Evolutionary conservation across 1,139 yeast genomes (phyloP).

Genomic region (Geotrichum klebahnii): DNA sequence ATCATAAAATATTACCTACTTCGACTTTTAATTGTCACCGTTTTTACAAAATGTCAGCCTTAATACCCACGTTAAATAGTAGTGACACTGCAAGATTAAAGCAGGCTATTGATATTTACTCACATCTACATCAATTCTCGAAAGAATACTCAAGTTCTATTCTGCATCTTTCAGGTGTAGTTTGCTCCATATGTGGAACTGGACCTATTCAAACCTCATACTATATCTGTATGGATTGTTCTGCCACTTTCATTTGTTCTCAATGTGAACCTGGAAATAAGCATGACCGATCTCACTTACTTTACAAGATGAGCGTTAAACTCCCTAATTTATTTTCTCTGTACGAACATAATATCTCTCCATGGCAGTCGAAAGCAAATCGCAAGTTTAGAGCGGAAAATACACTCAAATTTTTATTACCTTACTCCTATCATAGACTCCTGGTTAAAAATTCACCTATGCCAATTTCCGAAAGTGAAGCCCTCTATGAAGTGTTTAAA

Average conservation of each 20-base stretch:
- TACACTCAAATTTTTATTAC: slow-evolving; percentile 4
- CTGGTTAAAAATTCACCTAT: slow-evolving; percentile 13
- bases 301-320: slow-evolving; percentile 25
- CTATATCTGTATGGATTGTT: slow-evolving; percentile 10
- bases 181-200: slow-evolving; percentile 1
- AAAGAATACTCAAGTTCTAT: background rate
- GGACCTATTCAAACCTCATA: background rate
- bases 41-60: background rate
- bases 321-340: slow-evolving; percentile 2
- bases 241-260: slow-evolving; percentile 20
- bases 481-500: slow-evolving; percentile 31
- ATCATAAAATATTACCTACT: background rate
- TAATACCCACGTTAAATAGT: no score
- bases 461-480: slow-evolving; percentile 28
- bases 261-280: slow-evolving; percentile 27
- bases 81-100: background rate
- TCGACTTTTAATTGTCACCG: background rate
- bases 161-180: background rate
- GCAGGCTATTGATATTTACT: background rate
- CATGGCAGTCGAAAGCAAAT: slow-evolving; percentile 27
- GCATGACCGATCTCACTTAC: slow-evolving; percentile 26
- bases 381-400: slow-evolving; percentile 8
- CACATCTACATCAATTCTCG: background rate
- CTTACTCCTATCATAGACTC: slow-evolving; percentile 21
- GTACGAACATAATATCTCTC: slow-evolving; percentile 18